Evolutionary conservation across 1,139 yeast species (phyloP), one percentile per base, ranked within the genome.

Genomic region (Sugiyamaella paludigena): DNA sequence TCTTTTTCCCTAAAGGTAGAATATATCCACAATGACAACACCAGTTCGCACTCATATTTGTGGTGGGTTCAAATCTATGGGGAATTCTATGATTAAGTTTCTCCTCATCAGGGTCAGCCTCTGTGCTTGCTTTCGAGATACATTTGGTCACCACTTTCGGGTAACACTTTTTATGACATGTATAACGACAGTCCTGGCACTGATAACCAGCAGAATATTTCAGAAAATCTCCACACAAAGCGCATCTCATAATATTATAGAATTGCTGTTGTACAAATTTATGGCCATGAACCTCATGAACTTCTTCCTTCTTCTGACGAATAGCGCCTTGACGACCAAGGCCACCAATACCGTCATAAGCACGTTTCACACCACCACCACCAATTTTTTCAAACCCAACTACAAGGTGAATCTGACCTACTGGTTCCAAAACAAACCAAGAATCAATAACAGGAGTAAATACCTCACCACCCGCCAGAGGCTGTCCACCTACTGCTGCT

Each of bases 251-350:
- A 61, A 92, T 87, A 60, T 87, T 88, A 76, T 92, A 92, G 65
- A 92, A 89, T 65, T 89, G 96, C 60, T 88, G 92, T 66, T 88
- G 96, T 36, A 88, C 95, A 72, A 92, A 92, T 67, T 88, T 95
- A 71, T 92, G 98, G 11, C 98, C 98, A 64, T 88, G 95, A 63
- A 92, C 95, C 68, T 91, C 97, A 65, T 83, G 88, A 1, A 92
- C 88, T 62, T 91, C 97, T 64, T 91, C 98, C 62, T 91, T 91
- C 73, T 87, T 83, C 69, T 88, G 94, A 62, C 96, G 84, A 58
- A 92, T 92, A 53, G 98, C 98, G 70, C 98, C 98, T 66, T 91
- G 96, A 75, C 98, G 95, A 16, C 96, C 98, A 55, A 92, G 78
- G 0, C 87, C 88, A 15, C 86, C 88, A 68, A 79, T 72, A 46